Percentiles rank a stretch among this genome's conserved stretches.
Conservation (phyloP, 305 asterid species). For the Fraxinus platypoda region DNA sequence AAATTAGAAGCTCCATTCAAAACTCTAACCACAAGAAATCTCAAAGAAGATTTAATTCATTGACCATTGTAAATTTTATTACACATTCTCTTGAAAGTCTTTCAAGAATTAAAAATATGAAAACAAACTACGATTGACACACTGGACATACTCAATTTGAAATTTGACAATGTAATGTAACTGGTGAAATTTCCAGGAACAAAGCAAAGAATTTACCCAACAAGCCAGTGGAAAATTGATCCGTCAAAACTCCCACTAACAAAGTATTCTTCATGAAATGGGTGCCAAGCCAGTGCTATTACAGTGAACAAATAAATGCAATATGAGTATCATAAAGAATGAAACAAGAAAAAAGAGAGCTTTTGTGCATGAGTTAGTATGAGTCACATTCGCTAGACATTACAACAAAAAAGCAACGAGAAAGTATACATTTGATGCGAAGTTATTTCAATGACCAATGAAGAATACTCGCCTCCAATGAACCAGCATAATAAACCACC, state of each 20-base stretch:
- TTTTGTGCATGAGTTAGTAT: not conserved
- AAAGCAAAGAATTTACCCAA: conserved; percentile 60
- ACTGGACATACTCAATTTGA: conserved; percentile 9
- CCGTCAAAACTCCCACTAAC: conserved; percentile 99
- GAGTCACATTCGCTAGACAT: conserved; percentile 1
- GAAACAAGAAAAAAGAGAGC: conserved; percentile 7
- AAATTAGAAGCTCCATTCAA: not conserved
- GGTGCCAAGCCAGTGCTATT: conserved; percentile 98
- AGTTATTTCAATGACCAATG: conserved; percentile 2
- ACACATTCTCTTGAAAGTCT: not conserved
- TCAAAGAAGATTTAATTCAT: not conserved
- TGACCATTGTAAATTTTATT: not conserved
- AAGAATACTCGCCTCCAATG: not conserved
- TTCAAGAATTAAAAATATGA: conserved; percentile 2
- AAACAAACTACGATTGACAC: not conserved
- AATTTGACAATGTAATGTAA: conserved; percentile 11
- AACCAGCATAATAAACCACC: not conserved
- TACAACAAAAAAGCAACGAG: not conserved
- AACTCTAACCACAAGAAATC: conserved; percentile 12
- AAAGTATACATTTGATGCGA: not conserved
- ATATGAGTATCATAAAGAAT: conserved; percentile 21
- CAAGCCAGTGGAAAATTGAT: conserved; percentile 97
- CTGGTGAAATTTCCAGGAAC: conserved; percentile 13
- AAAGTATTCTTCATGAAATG: conserved; percentile 95
- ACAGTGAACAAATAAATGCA: conserved; percentile 23